phyloP scores from a whole-genome alignment of 2,329 filamentous ascomycete genomes.

The Penicillium concentricum region DNA sequence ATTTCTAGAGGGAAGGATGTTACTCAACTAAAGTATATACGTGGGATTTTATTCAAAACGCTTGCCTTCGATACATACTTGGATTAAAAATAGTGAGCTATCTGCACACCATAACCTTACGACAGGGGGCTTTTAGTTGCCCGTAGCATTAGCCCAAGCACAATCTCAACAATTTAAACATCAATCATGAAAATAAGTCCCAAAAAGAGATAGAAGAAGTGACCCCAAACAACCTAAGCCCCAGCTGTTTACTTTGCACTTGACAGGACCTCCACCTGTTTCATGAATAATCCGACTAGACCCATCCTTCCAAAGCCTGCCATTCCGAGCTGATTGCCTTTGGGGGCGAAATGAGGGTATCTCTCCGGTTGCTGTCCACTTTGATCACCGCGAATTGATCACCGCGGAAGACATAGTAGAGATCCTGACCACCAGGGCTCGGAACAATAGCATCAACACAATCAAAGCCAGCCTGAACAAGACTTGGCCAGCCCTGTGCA shows the following conservation, averaged over 20 bases:
- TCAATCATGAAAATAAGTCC: neutral
- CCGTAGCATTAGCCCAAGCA: neutral
- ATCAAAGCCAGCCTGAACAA: slow-evolving; percentile 2
- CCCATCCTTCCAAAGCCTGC: neutral
- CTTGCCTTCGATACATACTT: neutral
- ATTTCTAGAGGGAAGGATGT: neutral
- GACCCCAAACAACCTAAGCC: neutral
- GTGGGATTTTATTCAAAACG: neutral
- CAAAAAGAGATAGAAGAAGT: neutral
- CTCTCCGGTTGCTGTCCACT: neutral
- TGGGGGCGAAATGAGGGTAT: neutral
- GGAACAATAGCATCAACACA: neutral
- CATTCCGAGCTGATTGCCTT: neutral
- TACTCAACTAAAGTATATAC: neutral
- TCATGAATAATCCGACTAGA: neutral
- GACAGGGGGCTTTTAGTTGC: neutral
- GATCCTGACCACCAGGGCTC: neutral
- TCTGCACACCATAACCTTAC: neutral
- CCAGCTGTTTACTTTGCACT: neutral
- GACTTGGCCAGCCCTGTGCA: neutral
- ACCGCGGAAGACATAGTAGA: neutral
- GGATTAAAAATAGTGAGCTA: neutral
- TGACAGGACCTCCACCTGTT: neutral
- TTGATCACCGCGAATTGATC: neutral
- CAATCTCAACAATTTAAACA: neutral